phyloP scores from a whole-genome alignment of 1,139 yeast genomes.

The Sugiyamaella pinicola region DNA sequence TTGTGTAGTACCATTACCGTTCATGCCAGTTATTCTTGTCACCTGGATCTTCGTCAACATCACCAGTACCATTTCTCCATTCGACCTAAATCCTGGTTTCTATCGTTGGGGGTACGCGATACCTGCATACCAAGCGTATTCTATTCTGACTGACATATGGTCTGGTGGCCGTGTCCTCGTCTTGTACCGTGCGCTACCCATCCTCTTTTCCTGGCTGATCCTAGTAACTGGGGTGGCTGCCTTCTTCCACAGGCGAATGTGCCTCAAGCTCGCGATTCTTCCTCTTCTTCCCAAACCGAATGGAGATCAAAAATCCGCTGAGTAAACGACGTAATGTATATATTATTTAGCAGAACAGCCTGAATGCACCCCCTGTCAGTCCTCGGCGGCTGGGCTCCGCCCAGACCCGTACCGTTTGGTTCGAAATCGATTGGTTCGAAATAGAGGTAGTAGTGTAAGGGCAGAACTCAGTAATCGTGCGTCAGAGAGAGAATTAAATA shows the following conservation, averaged over 20 bases:
- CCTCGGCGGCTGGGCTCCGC: no score
- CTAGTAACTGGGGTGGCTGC: background rate
- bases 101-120: conserved; percentile 27
- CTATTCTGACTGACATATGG: conserved; percentile 59
- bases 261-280: background rate
- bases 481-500: no score
- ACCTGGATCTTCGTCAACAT: conserved; percentile 25
- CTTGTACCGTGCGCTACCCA: conserved; percentile 25
- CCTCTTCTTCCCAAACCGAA: conserved; percentile 1
- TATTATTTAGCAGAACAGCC: background rate
- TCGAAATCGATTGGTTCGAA: background rate
- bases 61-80: conserved; percentile 23
- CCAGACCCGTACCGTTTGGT: no score
- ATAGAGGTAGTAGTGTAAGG: no score
- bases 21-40: conserved; percentile 23
- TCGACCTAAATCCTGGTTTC: conserved; percentile 26
- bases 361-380: no score
- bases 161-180: conserved; percentile 58
- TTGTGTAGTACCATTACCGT: conserved; percentile 20
- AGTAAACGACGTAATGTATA: background rate
- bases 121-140: conserved; percentile 52
- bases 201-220: conserved; percentile 26
- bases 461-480: no score
- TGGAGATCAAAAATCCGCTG: background rate
- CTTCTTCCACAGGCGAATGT: conserved; percentile 8